Evolutionary conservation across 2,329 filamentous ascomycete species (phyloP), one percentile per base, ranked within the genome.

Genomic region (Pseudomassariella vexata): DNA sequence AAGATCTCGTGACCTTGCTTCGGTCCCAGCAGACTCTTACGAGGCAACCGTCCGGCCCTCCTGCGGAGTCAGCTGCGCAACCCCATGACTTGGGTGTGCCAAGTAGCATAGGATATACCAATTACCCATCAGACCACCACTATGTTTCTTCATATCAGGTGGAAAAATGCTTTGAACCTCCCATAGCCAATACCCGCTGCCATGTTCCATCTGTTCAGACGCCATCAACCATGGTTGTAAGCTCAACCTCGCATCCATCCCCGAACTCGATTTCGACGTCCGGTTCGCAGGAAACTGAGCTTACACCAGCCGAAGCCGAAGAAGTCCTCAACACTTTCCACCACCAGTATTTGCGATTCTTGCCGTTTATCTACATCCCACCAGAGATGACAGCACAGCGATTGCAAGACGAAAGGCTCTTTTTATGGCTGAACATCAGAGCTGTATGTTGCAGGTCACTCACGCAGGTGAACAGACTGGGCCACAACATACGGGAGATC

Each of bases 351-450:
- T 37, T 54, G 5, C 15, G 22, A 9, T 45, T 44, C 19, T 54
- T 53, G 26, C 52, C 52, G 6, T 51, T 53, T 17, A 30, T 53
- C 24, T 47, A 49, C 21, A 38, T 55, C 16, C 34, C 48, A 10
- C 40, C 38, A 4, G 44, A 47, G 5, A 46, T 36, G 19, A 48
- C 41, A 36, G 46, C 47, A 32, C 37, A 34, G n/a, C 30, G 48
- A 15, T 20, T 55, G 15, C 38, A 42, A 32, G 41, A 32, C 18
- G 35, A 42, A 9, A 39, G 41, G 14, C 52, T 73, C 0, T 72
- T 73, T 30, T 42, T 74, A 4, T 73, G 66, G 62, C 43, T 70
- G 7, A 63, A 61, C 22, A 68, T 75, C 29, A 59, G 66, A 46
- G 56, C 65, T 23, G 48, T 70, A 8, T 61, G 65, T 2, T 62